Percentiles rank a stretch among this genome's conserved stretches.
Conservation (phyloP, 805 yeast genomes). For the Yamadazyma scolyti region DNA sequence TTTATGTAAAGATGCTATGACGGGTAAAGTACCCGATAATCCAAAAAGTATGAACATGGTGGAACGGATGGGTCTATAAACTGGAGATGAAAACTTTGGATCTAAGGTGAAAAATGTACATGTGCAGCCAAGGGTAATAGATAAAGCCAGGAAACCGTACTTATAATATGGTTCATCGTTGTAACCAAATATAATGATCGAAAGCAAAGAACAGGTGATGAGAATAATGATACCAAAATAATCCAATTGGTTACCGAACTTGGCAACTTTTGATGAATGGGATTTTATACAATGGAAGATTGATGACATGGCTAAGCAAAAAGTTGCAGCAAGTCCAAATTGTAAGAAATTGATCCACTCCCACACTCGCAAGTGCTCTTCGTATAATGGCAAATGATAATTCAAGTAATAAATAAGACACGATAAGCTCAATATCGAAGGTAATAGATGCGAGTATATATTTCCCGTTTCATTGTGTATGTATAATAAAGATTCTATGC, state of each 20-base stretch:
- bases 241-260: slow-evolving; percentile 65
- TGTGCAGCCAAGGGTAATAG: slow-evolving; percentile 51
- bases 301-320: slow-evolving; percentile 62
- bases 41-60: slow-evolving; percentile 79
- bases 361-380: slow-evolving; percentile 13
- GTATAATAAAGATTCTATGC: slow-evolving; percentile 48
- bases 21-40: slow-evolving; percentile 69
- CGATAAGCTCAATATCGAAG: slow-evolving; percentile 35
- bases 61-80: slow-evolving; percentile 76
- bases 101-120: slow-evolving; percentile 65
- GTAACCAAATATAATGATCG: slow-evolving; percentile 36
- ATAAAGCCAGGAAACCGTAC: slow-evolving; percentile 40
- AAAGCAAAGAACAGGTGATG: slow-evolving; percentile 59
- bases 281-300: slow-evolving; percentile 64
- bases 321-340: slow-evolving; percentile 55
- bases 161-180: slow-evolving; percentile 40
- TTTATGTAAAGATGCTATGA: slow-evolving; percentile 45
- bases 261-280: slow-evolving; percentile 55
- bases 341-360: slow-evolving; percentile 50
- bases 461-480: slow-evolving; percentile 72
- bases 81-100: slow-evolving; percentile 62
- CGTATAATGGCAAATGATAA: slow-evolving; percentile 21
- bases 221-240: slow-evolving; percentile 71
- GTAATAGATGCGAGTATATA: slow-evolving; percentile 63
- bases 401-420: slow-evolving; percentile 21